Percentiles rank a stretch among this genome's conserved stretches.
These are phyloP conservation scores for Botrytis fabae DNA, from an alignment of 2,329 filamentous ascomycete species.

Conservation along the genomic window DNA sequence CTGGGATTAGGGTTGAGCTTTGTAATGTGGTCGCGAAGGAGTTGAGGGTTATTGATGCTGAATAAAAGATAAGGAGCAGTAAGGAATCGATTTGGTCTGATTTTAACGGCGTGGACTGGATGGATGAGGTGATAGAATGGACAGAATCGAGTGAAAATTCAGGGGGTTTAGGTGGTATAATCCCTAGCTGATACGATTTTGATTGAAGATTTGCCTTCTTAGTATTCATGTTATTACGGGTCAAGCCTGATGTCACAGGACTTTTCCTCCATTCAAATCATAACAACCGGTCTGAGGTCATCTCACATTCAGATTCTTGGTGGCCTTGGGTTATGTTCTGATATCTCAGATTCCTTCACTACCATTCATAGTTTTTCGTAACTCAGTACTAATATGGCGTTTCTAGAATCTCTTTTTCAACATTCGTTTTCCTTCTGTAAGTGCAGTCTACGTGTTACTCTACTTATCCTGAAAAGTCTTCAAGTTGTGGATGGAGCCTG, in stretches of 20 bases:
- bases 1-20: conserved; percentile 82
- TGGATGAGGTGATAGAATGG: background rate
- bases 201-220: background rate
- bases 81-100: background rate
- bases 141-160: background rate
- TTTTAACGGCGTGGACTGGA: background rate
- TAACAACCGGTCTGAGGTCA: background rate
- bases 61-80: conserved; percentile 16
- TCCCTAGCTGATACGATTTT: background rate
- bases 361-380: background rate
- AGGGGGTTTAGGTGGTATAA: background rate
- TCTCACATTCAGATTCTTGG: background rate
- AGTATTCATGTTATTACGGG: background rate
- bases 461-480: background rate
- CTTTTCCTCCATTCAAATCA: background rate
- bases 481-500: background rate
- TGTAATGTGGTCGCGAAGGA: conserved; percentile 56
- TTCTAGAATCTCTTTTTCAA: background rate
- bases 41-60: conserved; percentile 33
- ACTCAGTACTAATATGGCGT: background rate
- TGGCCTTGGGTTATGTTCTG: background rate
- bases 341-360: background rate
- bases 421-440: background rate
- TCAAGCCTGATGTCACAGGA: background rate
- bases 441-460: background rate